Conservation (phyloP, 2,329 filamentous ascomycete species). For the Venturia carpophila region DNA sequence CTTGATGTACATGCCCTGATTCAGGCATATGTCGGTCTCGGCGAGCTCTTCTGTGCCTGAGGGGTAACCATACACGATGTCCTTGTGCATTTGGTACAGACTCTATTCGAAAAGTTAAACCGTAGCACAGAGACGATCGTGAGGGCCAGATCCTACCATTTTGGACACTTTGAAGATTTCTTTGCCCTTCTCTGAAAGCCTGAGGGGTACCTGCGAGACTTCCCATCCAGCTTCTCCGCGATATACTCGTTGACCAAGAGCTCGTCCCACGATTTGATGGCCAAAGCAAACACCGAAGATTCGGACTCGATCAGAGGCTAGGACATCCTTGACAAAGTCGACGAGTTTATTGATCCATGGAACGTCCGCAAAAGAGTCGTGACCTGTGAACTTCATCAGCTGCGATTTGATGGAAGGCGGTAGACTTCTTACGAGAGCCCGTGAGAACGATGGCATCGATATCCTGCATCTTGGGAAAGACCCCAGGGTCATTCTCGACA, state of each 20-base stretch:
- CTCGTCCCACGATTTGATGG: constrained; percentile 74
- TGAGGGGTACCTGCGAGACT: constrained; percentile 61
- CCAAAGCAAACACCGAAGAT: constrained; percentile 82
- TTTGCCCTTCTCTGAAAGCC: constrained; percentile 61
- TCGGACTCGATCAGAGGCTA: constrained; percentile 55
- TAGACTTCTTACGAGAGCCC: constrained; percentile 49
- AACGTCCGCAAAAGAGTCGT: constrained; percentile 64
- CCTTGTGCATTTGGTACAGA: constrained; percentile 81
- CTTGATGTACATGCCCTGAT: constrained; percentile 72
- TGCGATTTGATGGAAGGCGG: background rate
- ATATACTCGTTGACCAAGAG: constrained; percentile 59
- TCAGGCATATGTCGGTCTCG: constrained; percentile 56
- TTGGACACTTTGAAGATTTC: constrained; percentile 61
- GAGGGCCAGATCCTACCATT: constrained; percentile 39
- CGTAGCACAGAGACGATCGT: background rate
- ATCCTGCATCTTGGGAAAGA: constrained; percentile 64
- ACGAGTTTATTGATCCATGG: constrained; percentile 72
- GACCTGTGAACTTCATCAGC: constrained; percentile 38
- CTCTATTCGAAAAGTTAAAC: constrained; percentile 37
- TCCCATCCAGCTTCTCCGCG: constrained; percentile 70
- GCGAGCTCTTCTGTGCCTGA: constrained; percentile 55
- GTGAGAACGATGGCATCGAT: constrained; percentile 79
- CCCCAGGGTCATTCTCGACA: constrained; percentile 55
- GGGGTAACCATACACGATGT: constrained; percentile 62
- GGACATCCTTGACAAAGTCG: constrained; percentile 54